A percentile compares a stretch with the other conserved stretches of the same genome.
Evolutionary conservation across 176 grass and related monocot species (phyloP).

Genomic region (Triticum turgidum): DNA sequence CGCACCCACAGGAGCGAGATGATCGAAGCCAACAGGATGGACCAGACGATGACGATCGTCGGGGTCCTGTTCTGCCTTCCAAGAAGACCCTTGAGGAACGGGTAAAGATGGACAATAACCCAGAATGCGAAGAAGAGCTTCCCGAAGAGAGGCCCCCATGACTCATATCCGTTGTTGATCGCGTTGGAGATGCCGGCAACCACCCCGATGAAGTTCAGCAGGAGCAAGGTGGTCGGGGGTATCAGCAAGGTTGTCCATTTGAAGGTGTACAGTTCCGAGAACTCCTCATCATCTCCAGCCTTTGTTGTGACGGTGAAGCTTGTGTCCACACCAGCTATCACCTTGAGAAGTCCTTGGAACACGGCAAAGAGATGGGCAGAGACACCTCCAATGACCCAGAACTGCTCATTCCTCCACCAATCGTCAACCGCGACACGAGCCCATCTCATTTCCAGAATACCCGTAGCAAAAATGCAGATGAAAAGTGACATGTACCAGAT

Average conservation of each 20-base stretch:
- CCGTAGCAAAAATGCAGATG: constrained; percentile 67
- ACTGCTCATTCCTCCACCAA: constrained; percentile 89
- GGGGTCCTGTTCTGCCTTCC: constrained; percentile 79
- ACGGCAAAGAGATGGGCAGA: constrained; percentile 81
- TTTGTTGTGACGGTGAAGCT: constrained; percentile 90
- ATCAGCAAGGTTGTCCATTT: constrained; percentile 81
- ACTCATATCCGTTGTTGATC: constrained; percentile 83
- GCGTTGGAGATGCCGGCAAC: constrained; percentile 80
- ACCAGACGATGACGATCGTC: constrained; percentile 85
- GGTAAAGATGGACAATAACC: constrained; percentile 91
- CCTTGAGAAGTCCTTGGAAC: constrained; percentile 82
- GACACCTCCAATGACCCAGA: constrained; percentile 87
- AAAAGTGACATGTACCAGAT: constrained; percentile 76
- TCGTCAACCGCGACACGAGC: constrained; percentile 74
- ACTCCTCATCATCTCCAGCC: constrained; percentile 69
- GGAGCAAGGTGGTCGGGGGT: constrained; percentile 69
- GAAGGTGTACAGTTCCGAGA: constrained; percentile 71
- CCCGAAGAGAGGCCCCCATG: constrained; percentile 78
- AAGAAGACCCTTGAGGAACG: constrained; percentile 82
- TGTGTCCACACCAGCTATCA: constrained; percentile 73
- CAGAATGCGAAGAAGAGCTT: constrained; percentile 90
- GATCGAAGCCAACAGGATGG: constrained; percentile 82
- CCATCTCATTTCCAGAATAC: constrained; percentile 73
- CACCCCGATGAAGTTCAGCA: constrained; percentile 78
- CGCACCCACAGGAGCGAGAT: constrained; percentile 84